Percentiles rank a stretch among this genome's conserved stretches.
Conservation (phyloP, 2,329 filamentous ascomycete species). For the Rasamsonia emersonii region DNA sequence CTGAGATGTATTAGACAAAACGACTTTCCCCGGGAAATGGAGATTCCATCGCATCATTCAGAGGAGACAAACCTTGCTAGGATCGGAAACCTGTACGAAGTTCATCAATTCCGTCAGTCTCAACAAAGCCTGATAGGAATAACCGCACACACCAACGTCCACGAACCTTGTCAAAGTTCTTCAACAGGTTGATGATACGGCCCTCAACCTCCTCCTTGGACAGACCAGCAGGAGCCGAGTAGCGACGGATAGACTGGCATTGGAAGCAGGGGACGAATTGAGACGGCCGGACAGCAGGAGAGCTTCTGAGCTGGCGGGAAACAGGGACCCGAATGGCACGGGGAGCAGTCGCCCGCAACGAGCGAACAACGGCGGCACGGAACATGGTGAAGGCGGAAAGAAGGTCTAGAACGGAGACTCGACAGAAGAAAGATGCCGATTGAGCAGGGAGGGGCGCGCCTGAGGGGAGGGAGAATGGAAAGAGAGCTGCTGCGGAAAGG, state of each 20-base stretch:
- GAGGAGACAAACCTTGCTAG: constrained; percentile 28
- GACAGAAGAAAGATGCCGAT: constrained; percentile 5
- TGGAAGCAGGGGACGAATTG: constrained; percentile 54
- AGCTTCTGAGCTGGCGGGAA: constrained; percentile 51
- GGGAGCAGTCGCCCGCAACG: constrained; percentile 51
- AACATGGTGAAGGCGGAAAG: constrained; percentile 58
- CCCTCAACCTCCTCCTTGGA: constrained; percentile 79
- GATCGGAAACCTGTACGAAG: constrained; percentile 25
- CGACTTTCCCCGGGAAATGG: background rate
- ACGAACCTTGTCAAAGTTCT: constrained; percentile 93
- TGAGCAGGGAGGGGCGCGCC: constrained; percentile 6
- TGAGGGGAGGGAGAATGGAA: constrained; percentile 13
- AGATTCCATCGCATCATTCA: background rate
- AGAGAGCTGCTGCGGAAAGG: constrained; percentile 16
- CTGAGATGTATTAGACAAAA: constrained; percentile 41
- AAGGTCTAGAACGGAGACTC: constrained; percentile 7
- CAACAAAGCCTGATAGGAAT: background rate
- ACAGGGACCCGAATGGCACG: constrained; percentile 48
- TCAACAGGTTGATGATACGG: constrained; percentile 82
- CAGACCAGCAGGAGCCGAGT: constrained; percentile 73
- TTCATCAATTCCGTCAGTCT: constrained; percentile 7
- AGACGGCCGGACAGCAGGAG: constrained; percentile 53
- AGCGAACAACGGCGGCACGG: constrained; percentile 75
- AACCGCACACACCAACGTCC: too few relatives aligned
- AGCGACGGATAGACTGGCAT: constrained; percentile 68